phyloP scores from a whole-genome alignment of 2,329 filamentous ascomycete genomes.

The Hysterium pulicare region DNA sequence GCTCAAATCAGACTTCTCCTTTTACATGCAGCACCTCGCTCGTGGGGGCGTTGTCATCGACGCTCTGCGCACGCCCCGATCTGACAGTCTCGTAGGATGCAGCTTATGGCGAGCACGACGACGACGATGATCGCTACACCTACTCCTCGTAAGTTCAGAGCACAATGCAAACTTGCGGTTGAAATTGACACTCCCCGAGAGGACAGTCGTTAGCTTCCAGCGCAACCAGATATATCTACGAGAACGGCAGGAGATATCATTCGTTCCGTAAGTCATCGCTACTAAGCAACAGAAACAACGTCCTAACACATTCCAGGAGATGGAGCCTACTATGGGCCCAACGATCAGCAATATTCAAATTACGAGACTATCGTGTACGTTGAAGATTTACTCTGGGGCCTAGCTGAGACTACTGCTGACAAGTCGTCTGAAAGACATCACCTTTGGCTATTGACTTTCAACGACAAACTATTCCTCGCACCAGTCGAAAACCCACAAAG shows the following conservation, averaged over 20 bases:
- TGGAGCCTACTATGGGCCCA: conserved; percentile 33
- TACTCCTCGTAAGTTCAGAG: conserved; percentile 20
- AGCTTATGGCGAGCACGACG: conserved; percentile 21
- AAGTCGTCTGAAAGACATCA: conserved; percentile 18
- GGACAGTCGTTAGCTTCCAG: conserved; percentile 38
- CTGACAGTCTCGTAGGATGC: conserved; percentile 17
- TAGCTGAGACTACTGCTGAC: neutral
- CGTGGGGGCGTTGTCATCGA: neutral
- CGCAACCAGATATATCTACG: conserved; percentile 38
- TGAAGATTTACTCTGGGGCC: neutral
- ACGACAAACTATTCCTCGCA: conserved; percentile 34
- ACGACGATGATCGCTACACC: conserved; percentile 24
- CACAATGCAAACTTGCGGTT: neutral
- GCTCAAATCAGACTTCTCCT: neutral
- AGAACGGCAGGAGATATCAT: conserved; percentile 36
- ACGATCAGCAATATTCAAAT: conserved; percentile 27
- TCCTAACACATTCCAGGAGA: conserved; percentile 16
- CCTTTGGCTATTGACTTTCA: conserved; percentile 33
- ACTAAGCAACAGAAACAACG: neutral
- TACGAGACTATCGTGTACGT: conserved; percentile 27
- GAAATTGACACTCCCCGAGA: conserved; percentile 16
- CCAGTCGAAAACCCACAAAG: conserved; percentile 24
- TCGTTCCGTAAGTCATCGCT: conserved; percentile 23
- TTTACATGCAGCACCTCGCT: neutral
- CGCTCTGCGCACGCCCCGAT: neutral